Evolutionary conservation across 2,329 filamentous ascomycete species (phyloP).

Genomic region (Fusarium humuli): DNA sequence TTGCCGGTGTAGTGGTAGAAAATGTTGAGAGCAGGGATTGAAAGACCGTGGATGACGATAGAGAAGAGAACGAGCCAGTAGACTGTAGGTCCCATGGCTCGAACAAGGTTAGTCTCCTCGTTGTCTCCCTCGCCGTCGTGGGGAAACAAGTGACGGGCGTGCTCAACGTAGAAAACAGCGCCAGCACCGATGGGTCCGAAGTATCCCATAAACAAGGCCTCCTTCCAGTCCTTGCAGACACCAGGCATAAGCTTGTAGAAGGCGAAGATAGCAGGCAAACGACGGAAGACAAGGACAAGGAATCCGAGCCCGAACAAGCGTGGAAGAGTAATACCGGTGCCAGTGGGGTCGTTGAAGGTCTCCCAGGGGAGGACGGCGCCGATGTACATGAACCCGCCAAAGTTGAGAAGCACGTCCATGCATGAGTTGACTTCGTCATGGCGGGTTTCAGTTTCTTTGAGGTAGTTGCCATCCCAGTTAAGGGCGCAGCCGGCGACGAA

Average conservation of each 20-base stretch:
- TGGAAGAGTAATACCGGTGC: conserved; percentile 63
- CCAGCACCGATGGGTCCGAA: conserved; percentile 83
- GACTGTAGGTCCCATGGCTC: conserved; percentile 55
- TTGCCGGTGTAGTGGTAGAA: conserved; percentile 46
- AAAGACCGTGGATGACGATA: conserved; percentile 51
- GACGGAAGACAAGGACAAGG: conserved; percentile 63
- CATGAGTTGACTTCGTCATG: conserved; percentile 71
- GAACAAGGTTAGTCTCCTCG: conserved; percentile 51
- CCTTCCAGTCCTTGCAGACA: conserved; percentile 63
- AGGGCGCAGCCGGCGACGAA: conserved; percentile 69
- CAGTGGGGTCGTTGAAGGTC: conserved; percentile 61
- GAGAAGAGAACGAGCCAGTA: conserved; percentile 54
- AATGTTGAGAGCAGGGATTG: conserved; percentile 53
- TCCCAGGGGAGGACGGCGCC: conserved; percentile 67
- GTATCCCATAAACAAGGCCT: conserved; percentile 71
- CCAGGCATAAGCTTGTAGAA: conserved; percentile 67
- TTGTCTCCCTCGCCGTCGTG: conserved; percentile 49
- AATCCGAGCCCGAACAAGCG: conserved; percentile 62
- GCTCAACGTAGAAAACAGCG: conserved; percentile 77
- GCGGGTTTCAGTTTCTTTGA: conserved; percentile 64
- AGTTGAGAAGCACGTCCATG: conserved; percentile 69
- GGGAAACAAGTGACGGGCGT: conserved; percentile 56
- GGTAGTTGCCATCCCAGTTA: conserved; percentile 71
- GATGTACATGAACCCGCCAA: conserved; percentile 70
- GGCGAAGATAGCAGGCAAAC: conserved; percentile 67